Evolutionary conservation across 2,329 filamentous ascomycete genomes (phyloP).

Genomic region (Alternaria dauci): DNA sequence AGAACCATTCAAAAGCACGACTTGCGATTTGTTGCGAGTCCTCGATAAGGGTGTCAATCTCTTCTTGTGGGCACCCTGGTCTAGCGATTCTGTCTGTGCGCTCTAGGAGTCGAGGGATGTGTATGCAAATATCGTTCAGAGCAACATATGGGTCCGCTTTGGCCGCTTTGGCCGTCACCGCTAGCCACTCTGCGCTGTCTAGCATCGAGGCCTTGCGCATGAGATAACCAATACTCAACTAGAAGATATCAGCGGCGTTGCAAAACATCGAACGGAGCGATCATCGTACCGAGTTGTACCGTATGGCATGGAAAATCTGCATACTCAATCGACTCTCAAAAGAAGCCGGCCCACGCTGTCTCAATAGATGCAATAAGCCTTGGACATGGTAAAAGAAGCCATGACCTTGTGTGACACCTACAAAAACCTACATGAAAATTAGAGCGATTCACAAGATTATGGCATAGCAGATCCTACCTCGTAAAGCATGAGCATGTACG

Average conservation of each 20-base stretch:
- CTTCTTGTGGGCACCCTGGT: slow-evolving; percentile 11
- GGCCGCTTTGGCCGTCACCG: slow-evolving; percentile 40
- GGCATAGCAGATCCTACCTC: slow-evolving; percentile 29
- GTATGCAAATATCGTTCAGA: slow-evolving; percentile 45
- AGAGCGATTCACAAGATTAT: neutral
- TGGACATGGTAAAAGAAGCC: slow-evolving; percentile 51
- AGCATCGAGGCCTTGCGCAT: slow-evolving; percentile 48
- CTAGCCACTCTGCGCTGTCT: slow-evolving; percentile 45
- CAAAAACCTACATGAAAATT: slow-evolving; percentile 40
- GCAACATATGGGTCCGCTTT: slow-evolving; percentile 46
- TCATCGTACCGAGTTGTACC: slow-evolving; percentile 44
- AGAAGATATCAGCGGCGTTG: slow-evolving; percentile 14
- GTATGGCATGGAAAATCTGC: slow-evolving; percentile 47
- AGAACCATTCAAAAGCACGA: slow-evolving; percentile 42
- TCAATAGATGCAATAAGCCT: slow-evolving; percentile 44
- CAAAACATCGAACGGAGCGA: neutral
- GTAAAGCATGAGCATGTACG: slow-evolving; percentile 47
- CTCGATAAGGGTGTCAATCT: slow-evolving; percentile 36
- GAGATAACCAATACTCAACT: slow-evolving; percentile 48
- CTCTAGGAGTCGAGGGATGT: slow-evolving; percentile 47
- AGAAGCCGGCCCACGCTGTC: slow-evolving; percentile 43
- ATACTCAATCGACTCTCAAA: slow-evolving; percentile 42
- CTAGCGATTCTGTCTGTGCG: slow-evolving; percentile 37
- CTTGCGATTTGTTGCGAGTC: slow-evolving; percentile 38
- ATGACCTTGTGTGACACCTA: slow-evolving; percentile 44